Base-by-base conservation (phyloP, 2,329 filamentous ascomycete species). In the Botrytis fabae region DNA sequence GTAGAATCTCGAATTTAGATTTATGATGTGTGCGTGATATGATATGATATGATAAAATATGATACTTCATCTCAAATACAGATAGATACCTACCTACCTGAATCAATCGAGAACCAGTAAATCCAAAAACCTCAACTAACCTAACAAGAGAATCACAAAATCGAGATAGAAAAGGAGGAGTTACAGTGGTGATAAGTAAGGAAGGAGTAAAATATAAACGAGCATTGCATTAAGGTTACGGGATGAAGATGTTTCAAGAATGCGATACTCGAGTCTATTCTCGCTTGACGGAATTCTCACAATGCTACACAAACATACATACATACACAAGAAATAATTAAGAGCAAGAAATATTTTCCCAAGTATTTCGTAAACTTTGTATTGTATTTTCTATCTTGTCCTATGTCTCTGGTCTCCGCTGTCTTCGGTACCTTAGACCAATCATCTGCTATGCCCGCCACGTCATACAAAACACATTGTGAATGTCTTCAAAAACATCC, bases 401-500 rank as follows among this genome's bases (percentile, higher is more conserved):
- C 9, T 38, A 9, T 8, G 38, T 38, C 38, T n/a, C 25, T 25
- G n/a, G 38, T 63, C 61, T 28, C 46, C 35, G 42, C 42, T 57
- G 32, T 32, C 48, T 57, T 14, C 18, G 44, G 16, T 12, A 25
- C 10, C 38, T 18, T 25, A 57, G 10, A 18, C 48, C 48, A 69
- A 69, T 42, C 51, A 69, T n/a, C 38, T 20, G 9, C 9, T 22
- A 57, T 18, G 9, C 65, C 65, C 65, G 65, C 51, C 48, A 69
- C 65, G 65, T 69, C 65, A 69, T 51, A 69, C 48, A 44, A 57
- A 57, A 69, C 38, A 42, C 46, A 28, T 14, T 66, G 38, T 44
- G 48, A 57, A 69, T 57, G 38, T 32, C 48, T 57, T 57, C 38
- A 16, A 32, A 42, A 57, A 68, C 54, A 42, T 38, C 25, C 38